Evolutionary conservation across 148 eudicot species (phyloP), one percentile per base, ranked within the genome.

Genomic region (Fagopyrum homotropicum): DNA sequence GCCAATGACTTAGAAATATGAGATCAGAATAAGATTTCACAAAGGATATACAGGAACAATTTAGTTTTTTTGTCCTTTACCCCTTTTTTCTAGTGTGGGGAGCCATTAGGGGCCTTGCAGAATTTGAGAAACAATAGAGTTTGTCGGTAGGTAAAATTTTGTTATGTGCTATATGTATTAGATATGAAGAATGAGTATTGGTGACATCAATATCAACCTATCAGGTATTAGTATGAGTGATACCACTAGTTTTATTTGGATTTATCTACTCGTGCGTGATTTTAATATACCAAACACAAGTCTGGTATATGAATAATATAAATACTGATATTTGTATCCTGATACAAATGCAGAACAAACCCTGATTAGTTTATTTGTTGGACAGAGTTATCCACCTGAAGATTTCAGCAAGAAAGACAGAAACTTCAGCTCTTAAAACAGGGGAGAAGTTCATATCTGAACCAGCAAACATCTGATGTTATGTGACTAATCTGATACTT

Each of bases 11-110:
- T 9, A 8, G 9, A 66, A 40, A 40, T 66, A 14, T 66, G 71
- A 66, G 45, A 66, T 66, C 71, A 66, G 46, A 40, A 66, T 35
- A 16, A 66, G 19, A 66, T 66, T 66, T 66, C 71, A 66, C 6
- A 66, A 66, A 66, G 71, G 35, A 40, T 66, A 40, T 7, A 66
- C 71, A 66, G 71, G 17, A 66, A 12, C 17, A 40, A 29, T 40
- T 66, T 66, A 1, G 47, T 35, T 15, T 15, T 35, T 4, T 66
- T 66, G 47, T 66, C 71, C 7, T 66, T 66, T 66, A 12, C 11
- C 46, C 9, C 46, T 40, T 40, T 66, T 66, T 43, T 43, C 63
- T 57, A 17, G 3, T 17, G 63, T 1, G 26, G 63, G 63, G 63
- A 17, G 29, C 29, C 11, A 22, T 35, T 12, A 9, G 45, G 30